Evolutionary conservation across 2,329 filamentous ascomycete species (phyloP), one percentile per base, ranked within the genome.

Genomic region (Calonectria hawksworthii): DNA sequence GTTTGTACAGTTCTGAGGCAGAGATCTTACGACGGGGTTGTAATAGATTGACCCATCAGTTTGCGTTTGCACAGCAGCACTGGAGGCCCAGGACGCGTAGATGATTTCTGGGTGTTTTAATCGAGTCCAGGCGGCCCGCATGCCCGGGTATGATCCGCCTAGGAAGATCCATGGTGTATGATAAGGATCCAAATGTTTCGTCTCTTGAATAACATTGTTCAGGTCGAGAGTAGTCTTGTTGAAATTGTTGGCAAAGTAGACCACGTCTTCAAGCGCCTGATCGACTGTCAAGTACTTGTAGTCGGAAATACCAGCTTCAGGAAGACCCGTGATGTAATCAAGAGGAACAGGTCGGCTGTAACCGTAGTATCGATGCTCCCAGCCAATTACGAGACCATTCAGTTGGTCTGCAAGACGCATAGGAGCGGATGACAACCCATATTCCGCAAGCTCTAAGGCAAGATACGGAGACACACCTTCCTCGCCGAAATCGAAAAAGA

Each of bases 101-200:
- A 88, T 87, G 9, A 86, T 87, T 32, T 88, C 89, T 0, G 88
- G 88, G 13, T 86, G 84, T 16, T 86, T 83, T 16, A 85, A 83
- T 26, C 86, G 86, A 14, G 84, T 86, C 87, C 88, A 89, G 8
- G 88, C 88, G 2, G 88, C 81, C 9, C 90, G 83, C 9, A 87
- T 88, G 50, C 89, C 89, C 44, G 86, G 86, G 75, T 90, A 90
- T 4, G 87, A 89, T 13, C 87, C 89, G 11, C 89, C 89, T 26
- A 87, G 82, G 41, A 89, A 81, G 23, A 90, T 85, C 89, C 89
- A 91, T 0, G 89, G 88, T 26, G 88, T 86, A 32, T 86, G 83
- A 21, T 84, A 80, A 13, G 87, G 86, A 51, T 87, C 74, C 16
- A 77, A 47, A n/a, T 66, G 66, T 8, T 63, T 18, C 3, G 73